Base-by-base conservation (phyloP, 2,329 filamentous ascomycete species). In the Cladosporium oxysporum region DNA sequence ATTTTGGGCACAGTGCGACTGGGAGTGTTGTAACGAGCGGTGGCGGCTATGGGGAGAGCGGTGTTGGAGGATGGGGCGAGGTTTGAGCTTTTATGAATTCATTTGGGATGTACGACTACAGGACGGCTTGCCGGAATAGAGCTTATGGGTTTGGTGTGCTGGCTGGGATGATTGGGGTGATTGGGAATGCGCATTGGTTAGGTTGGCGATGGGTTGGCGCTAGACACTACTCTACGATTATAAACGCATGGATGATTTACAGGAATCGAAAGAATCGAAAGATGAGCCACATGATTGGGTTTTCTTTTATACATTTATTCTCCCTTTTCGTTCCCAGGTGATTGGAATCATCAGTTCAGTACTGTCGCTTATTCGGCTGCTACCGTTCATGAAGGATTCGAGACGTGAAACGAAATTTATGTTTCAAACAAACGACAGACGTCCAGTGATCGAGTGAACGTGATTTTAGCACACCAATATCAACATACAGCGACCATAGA, bases 1-100 rank as follows among this genome's bases (percentile, higher is more conserved):
- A 97, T 76, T 87, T 97, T 70, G 92, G 92, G 29, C 91, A 88
- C 6, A 93, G 91, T 1, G 93, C 91, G 64, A 90, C 90, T 3
- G 80, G 80, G 26, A 75, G 74, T 62, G 75, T 72, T 44, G 73
- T 67, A 44, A 72, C 69, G 1, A 69, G 74, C 63, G 74, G 73
- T 60, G 70, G 69, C 58, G 73, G 71, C 1, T 57, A 86, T 85
- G 10, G 87, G 91, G 83, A 59, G 23, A 65, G 63, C n/a, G 64
- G 31, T 23, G 58, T 57, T 49, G 91, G 91, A 18, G 89, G 86
- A 71, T 95, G 91, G 91, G 91, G 91, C 11, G 91, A 94, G 79
- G 86, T 90, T 29, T 90, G 68, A 73, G 60, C 66, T 21, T 14
- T 16, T n/a, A 29, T 16, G 23, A 29, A 16, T 16, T 28, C 11